Evolutionary conservation across 495 filamentous ascomycete species (phyloP), one percentile per base, ranked within the genome.

Genomic region (Aspergillus sparsus): DNA sequence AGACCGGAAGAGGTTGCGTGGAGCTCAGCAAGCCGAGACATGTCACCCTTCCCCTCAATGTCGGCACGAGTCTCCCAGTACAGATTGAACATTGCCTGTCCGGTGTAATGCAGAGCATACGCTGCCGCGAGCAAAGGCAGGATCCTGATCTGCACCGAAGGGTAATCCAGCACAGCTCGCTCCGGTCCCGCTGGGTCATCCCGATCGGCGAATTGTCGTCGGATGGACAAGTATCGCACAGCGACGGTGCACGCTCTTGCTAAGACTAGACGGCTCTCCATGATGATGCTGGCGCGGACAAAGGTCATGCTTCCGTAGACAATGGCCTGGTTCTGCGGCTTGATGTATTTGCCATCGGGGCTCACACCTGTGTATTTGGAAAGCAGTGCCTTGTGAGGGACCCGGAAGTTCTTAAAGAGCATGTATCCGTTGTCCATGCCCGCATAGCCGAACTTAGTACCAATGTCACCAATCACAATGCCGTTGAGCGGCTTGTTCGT

Each of bases 371-470:
- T 73, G 63, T 80, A 80, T n/a, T 76, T 63, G 7, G 71, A 72
- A 12, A 82, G 60, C 67, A 82, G 72, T 13, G 75, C 75, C 7
- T 74, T 74, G 53, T 79, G 74, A n/a, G 78, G 78, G 18, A 82
- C 72, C 57, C 77, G 66, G 59, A 70, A 72, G 35, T 77, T 60
- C 50, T 81, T 62, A 62, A 82, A 82, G 7, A 80, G 73, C 75
- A 80, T 78, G 58, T 81, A 82, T 0, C 73, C 80, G 55, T 81
- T 82, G 55, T 82, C 79, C 74, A 80, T 78, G 5, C 68, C 70
- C 13, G 71, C 66, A 49, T 81, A 81, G 2, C 78, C 79, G 49
- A 78, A 77, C 44, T 81, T 82, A 0, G 75, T 73, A 0, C 78
- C 78, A 49, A 82, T 79, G 55, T 82, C 80, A 34, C 79, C 80